Conservation (phyloP, 163 green algal species). For the Chloromonas sp. region DNA sequence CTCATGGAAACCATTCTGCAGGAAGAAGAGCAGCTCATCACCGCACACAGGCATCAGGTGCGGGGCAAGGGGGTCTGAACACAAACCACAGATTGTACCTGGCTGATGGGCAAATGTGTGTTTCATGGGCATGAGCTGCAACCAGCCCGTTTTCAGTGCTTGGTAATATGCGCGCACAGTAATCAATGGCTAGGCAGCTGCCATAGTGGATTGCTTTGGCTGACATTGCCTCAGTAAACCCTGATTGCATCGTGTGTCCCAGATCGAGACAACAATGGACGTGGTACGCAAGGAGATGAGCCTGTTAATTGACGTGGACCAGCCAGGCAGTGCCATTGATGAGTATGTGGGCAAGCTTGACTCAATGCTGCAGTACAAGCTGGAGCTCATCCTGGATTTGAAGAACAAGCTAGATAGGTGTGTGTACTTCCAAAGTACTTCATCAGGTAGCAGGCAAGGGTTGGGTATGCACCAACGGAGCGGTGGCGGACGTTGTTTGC, state of each 20-base stretch:
- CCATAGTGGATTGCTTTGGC: too few relatives aligned
- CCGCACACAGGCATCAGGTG: constrained; percentile 69
- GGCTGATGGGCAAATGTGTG: too few relatives aligned
- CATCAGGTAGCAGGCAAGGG: too few relatives aligned
- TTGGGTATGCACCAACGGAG: too few relatives aligned
- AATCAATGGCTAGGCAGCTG: too few relatives aligned
- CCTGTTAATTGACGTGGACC: constrained; percentile 73
- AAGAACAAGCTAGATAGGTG: constrained; percentile 42
- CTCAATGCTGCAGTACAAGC: constrained; percentile 63
- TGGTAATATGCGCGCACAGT: too few relatives aligned
- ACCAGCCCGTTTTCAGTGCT: too few relatives aligned
- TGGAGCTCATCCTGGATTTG: constrained; percentile 47
- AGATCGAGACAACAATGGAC: constrained; percentile 91
- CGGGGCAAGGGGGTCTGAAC: background rate
- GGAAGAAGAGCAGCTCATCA: constrained; percentile 90
- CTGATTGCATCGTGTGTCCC: too few relatives aligned
- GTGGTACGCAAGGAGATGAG: constrained; percentile 63
- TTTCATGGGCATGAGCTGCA: too few relatives aligned
- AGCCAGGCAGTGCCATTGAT: constrained; percentile 80
- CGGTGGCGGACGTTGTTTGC: too few relatives aligned
- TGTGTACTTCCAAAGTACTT: too few relatives aligned
- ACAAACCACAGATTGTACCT: background rate
- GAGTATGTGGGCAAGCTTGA: constrained; percentile 76
- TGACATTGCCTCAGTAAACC: too few relatives aligned
- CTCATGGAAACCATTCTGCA: constrained; percentile 74